These are phyloP conservation scores for Effrenium voratum DNA, from an alignment of 73 alveolate species.

Conservation along the genomic window DNA sequence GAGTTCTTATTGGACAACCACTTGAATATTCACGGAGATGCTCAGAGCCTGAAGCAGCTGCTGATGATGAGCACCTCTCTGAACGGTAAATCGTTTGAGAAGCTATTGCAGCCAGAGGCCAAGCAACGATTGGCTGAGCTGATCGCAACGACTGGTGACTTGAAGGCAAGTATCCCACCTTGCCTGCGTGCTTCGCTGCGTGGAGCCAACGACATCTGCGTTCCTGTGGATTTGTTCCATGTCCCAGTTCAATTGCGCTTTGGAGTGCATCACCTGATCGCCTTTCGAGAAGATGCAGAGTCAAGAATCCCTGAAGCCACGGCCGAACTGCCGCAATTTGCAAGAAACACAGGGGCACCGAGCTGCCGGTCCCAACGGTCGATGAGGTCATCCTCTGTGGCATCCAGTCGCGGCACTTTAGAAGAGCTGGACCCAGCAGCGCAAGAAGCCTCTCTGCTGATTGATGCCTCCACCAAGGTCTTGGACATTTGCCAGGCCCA, in stretches of 20 bases:
- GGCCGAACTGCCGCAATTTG: too few species aligned
- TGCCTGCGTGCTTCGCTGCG: slow-evolving; percentile 5
- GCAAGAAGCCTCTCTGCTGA: too few species aligned
- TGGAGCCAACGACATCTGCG: neutral
- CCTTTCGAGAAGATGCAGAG: neutral
- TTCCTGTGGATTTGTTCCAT: slow-evolving; percentile 1
- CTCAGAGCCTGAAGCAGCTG: neutral
- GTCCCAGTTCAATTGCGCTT: neutral
- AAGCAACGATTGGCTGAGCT: neutral
- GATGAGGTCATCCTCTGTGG: too few species aligned
- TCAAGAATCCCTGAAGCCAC: too few species aligned
- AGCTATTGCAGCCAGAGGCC: neutral
- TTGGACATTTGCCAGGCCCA: too few species aligned
- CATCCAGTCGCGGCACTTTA: too few species aligned
- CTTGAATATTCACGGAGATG: neutral
- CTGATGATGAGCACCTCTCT: neutral
- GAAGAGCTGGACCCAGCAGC: too few species aligned
- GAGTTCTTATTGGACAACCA: neutral
- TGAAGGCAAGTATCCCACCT: neutral
- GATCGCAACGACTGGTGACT: neutral
- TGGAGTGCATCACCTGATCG: neutral
- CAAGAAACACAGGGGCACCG: too few species aligned
- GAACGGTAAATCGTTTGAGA: neutral
- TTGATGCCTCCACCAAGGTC: too few species aligned
- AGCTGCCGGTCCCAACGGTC: too few species aligned